These are phyloP conservation scores for Suillus subaureus DNA, from an alignment of 768 basidiomycete species.

Conservation along the genomic window DNA sequence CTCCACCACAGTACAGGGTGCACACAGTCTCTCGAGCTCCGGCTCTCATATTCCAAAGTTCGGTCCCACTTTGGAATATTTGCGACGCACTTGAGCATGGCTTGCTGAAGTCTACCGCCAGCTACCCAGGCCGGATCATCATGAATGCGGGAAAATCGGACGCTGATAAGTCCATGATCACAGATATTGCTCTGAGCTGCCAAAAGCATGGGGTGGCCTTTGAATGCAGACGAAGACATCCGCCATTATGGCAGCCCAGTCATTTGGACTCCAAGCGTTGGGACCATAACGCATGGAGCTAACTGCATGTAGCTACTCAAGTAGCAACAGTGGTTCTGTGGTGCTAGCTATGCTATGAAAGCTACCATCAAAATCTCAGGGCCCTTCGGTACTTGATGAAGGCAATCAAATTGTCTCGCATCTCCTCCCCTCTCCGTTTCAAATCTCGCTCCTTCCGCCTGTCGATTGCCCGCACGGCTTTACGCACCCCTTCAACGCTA, in stretches of 20 bases:
- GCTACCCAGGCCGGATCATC: neutral
- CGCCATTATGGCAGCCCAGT: neutral
- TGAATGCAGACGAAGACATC: conserved; percentile 11
- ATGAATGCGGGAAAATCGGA: conserved; percentile 8
- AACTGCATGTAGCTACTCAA: neutral
- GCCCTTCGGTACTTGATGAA: conserved; percentile 74
- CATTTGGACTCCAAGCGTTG: conserved; percentile 3
- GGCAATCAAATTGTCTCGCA: conserved; percentile 72
- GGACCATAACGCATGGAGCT: neutral
- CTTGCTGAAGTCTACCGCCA: neutral
- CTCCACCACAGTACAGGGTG: conserved; percentile 7
- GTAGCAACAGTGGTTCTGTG: neutral
- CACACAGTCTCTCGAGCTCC: conserved; percentile 1
- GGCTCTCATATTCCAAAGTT: conserved; percentile 6
- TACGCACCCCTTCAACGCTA: conserved; percentile 65
- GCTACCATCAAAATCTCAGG: conserved; percentile 39
- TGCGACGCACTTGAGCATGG: conserved; percentile 9
- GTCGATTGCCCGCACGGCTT: conserved; percentile 66
- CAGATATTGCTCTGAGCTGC: conserved; percentile 6
- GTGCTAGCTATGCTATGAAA: neutral
- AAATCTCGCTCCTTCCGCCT: conserved; percentile 66
- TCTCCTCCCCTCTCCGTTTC: conserved; percentile 70
- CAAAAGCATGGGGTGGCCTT: conserved; percentile 2
- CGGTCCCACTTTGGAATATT: conserved; percentile 10
- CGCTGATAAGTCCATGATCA: neutral